Conservation (phyloP, 352 stramenopile species). For the Achlya hypogyna region DNA sequence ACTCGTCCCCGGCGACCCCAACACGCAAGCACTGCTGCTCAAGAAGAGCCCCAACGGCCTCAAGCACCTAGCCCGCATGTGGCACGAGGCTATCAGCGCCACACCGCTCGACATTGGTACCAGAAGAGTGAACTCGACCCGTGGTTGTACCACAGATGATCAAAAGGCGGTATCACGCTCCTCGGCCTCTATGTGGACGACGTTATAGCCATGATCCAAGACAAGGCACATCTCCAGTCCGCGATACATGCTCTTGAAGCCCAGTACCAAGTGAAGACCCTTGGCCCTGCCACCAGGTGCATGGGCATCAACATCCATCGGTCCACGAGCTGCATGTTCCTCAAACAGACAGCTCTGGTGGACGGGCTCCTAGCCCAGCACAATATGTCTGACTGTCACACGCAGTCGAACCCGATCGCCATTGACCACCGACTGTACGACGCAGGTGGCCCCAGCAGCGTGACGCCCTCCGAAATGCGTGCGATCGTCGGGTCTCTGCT, state of each 20-base stretch:
- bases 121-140: constrained; percentile 23
- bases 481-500: constrained; percentile 27
- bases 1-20: neutral
- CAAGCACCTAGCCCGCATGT: constrained; percentile 27
- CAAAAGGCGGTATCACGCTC: neutral
- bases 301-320: constrained; percentile 26
- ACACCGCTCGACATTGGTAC: constrained; percentile 23
- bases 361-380: constrained; percentile 21
- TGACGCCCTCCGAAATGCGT: neutral
- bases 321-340: neutral
- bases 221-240: no score
- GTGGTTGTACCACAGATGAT: constrained; percentile 23
- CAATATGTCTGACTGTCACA: neutral
- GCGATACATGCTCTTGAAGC: no score
- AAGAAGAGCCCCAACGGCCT: constrained; percentile 26
- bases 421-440: neutral
- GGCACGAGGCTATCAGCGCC: constrained; percentile 23
- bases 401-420: neutral
- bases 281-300: constrained; percentile 21
- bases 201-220: constrained; percentile 23
- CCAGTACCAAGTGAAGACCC: no score
- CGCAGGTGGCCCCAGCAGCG: neutral
- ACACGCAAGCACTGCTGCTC: constrained; percentile 14
- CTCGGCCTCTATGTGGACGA: constrained; percentile 27
- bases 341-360: constrained; percentile 25